Evolutionary conservation across 768 basidiomycete species (phyloP), one percentile per base, ranked within the genome.

Genomic region (Mycena indigotica): DNA sequence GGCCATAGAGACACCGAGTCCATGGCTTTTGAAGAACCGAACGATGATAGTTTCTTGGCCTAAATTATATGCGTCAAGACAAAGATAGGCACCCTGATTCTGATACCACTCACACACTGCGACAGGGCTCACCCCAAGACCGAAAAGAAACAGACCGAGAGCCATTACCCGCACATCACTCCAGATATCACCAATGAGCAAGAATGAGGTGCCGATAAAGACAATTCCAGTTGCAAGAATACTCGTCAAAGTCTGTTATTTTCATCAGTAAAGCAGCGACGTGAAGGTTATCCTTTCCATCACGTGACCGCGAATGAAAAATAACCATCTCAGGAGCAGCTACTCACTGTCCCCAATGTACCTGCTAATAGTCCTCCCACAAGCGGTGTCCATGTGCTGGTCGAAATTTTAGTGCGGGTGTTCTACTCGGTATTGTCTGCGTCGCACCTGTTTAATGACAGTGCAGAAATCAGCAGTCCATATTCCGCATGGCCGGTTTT

Each of bases 1-100:
- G 0, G 90, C 90, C 74, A 94, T 83, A 1, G 88, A 88, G 6
- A 87, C 75, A 1, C 88, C 91, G 1, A 93, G 76, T 2, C 88
- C 88, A 67, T 86, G 88, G 0, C 85, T 81, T 60, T 81, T 83
- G 76, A 91, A 93, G 73, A 89, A 89, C 24, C 87, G 86, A 40
- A 91, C 87, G 51, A 93, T 89, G 61, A 92, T 91, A 5, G 87
- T 87, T 70, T 93, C 91, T 73, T 89, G 92, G 1, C 89, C 85
- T n/a, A n/a, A n/a, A n/a, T n/a, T n/a, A n/a, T n/a, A n/a, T n/a
- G n/a, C n/a, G n/a, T n/a, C n/a, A n/a, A n/a, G n/a, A n/a, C n/a
- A n/a, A n/a, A n/a, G n/a, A n/a, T n/a, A n/a, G n/a, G n/a, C n/a
- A n/a, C n/a, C n/a, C n/a, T n/a, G n/a, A n/a, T n/a, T n/a, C n/a